Evolutionary conservation across 495 filamentous ascomycete genomes (phyloP).

Genomic region (Daldinia loculata): DNA sequence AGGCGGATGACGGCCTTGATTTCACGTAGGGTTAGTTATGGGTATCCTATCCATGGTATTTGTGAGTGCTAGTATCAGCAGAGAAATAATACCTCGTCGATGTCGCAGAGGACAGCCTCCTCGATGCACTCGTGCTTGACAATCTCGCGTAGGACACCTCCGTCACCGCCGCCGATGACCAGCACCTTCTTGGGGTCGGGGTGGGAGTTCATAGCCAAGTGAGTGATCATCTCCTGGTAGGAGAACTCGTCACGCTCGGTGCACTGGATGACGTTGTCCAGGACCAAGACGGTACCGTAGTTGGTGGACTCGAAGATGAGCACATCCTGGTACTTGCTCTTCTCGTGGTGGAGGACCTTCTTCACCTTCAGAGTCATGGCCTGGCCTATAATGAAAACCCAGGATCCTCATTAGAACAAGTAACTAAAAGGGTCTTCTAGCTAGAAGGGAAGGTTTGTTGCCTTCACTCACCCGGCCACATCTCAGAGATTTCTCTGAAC

Average conservation of each 20-base stretch:
- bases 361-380: constrained; percentile 99
- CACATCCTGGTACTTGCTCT: constrained; percentile 98
- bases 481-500: constrained; percentile 97
- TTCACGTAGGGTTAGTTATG: constrained; percentile 20
- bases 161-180: constrained; percentile 96
- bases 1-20: constrained; percentile 91
- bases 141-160: constrained; percentile 95
- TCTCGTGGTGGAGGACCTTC: constrained; percentile 97
- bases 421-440: background rate
- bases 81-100: constrained; percentile 78
- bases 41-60: background rate
- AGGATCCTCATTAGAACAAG: constrained; percentile 21
- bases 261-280: constrained; percentile 98
- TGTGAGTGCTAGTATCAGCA: background rate
- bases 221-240: constrained; percentile 99
- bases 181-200: constrained; percentile 97
- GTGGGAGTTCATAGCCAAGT: constrained; percentile 98
- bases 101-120: constrained; percentile 96
- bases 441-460: background rate
- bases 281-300: constrained; percentile 95
- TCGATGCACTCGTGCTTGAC: constrained; percentile 96
- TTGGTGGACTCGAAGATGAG: constrained; percentile 97
- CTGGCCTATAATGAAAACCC: constrained; percentile 65
- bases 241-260: constrained; percentile 99
- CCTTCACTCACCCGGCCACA: constrained; percentile 81